These are phyloP conservation scores for Nigrograna mackinnonii DNA, from an alignment of 2,329 filamentous ascomycete genomes.

Conservation along the genomic window DNA sequence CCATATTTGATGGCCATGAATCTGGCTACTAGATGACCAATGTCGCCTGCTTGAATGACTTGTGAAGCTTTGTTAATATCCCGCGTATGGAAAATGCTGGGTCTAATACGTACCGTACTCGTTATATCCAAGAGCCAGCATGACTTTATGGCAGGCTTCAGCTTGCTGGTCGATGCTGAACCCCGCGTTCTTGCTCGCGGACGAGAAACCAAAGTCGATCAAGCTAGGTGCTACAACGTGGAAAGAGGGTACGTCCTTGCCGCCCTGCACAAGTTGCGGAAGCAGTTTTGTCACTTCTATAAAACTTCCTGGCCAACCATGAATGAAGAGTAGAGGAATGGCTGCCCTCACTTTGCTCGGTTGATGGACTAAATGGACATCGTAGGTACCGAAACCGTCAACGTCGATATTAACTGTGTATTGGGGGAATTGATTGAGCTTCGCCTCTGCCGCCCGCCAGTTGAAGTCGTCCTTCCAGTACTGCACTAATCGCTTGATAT, in stretches of 20 bases:
- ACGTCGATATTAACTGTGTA: not conserved
- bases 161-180: not conserved
- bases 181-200: not conserved
- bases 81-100: too few species aligned
- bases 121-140: not conserved
- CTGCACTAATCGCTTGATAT: constrained; percentile 59
- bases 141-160: not conserved
- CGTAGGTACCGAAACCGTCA: not conserved
- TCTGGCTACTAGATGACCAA: not conserved
- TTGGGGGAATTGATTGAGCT: constrained; percentile 14
- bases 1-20: not conserved
- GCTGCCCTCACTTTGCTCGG: constrained; percentile 50
- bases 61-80: too few species aligned
- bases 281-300: constrained; percentile 65
- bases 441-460: constrained; percentile 61
- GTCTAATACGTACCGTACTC: too few species aligned
- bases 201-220: constrained; percentile 2
- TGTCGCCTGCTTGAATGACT: not conserved
- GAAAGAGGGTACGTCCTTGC: constrained; percentile 6
- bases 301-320: constrained; percentile 70
- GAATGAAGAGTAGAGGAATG: constrained; percentile 65
- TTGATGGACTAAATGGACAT: constrained; percentile 51
- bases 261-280: constrained; percentile 27
- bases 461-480: constrained; percentile 61
- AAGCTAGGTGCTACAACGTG: constrained; percentile 2